These are phyloP conservation scores for Monosporascus cannonballus DNA, from an alignment of 2,329 filamentous ascomycete species.

Conservation along the genomic window DNA sequence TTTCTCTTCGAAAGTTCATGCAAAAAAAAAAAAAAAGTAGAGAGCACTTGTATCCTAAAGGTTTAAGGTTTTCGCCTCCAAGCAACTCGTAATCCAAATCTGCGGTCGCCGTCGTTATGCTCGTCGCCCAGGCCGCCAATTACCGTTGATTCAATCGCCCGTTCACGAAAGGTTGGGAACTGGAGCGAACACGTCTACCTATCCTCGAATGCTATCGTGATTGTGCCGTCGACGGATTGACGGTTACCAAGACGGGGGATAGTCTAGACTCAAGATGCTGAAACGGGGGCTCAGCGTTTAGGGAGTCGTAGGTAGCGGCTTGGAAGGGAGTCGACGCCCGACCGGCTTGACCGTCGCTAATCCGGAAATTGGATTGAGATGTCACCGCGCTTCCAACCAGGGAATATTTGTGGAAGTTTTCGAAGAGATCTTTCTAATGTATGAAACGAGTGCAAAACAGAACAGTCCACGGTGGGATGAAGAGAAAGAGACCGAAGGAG, in stretches of 20 bases:
- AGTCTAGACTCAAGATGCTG: not conserved
- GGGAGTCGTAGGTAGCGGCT: not conserved
- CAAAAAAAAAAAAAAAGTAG: constrained; percentile 1
- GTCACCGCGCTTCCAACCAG: not conserved
- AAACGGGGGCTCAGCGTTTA: not conserved
- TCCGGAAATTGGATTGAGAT: not conserved
- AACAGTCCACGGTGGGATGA: not conserved
- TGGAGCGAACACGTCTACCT: not conserved
- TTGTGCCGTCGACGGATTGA: not conserved
- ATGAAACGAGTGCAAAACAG: no score
- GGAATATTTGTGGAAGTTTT: not conserved
- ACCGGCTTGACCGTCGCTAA: not conserved
- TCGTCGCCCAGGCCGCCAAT: not conserved
- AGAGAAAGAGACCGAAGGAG: not conserved
- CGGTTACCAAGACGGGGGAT: not conserved
- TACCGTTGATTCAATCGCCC: not conserved
- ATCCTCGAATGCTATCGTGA: not conserved
- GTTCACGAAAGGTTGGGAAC: no score
- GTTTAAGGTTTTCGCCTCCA: not conserved
- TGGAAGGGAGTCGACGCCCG: no score
- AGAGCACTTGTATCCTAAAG: no score
- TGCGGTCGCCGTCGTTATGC: not conserved
- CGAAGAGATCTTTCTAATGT: no score
- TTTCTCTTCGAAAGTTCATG: constrained; percentile 20
- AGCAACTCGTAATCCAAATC: not conserved